A percentile compares a stretch with the other conserved stretches of the same genome.
These are phyloP conservation scores for Laguncularia racemosa DNA, from an alignment of 345 rosid species.

Conservation along the genomic window DNA sequence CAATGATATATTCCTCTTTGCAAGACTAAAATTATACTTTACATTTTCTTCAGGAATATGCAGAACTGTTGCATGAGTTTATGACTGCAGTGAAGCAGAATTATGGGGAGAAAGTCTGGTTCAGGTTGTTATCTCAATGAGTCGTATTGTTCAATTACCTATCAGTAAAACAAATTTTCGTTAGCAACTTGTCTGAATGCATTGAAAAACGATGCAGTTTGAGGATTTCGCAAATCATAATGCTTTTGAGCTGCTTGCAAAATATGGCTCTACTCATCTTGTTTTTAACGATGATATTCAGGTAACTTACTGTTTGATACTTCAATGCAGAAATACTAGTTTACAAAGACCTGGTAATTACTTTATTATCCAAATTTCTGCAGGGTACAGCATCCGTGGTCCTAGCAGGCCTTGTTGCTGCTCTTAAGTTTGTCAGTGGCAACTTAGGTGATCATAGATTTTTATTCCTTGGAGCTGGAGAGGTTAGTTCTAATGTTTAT, in stretches of 20 bases:
- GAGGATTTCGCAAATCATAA: slow-evolving; percentile 99
- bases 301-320: slow-evolving; percentile 30
- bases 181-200: too few relatives aligned
- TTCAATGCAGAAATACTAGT: not conserved
- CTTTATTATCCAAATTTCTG: not conserved
- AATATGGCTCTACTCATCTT: slow-evolving; percentile 88
- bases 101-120: slow-evolving; percentile 89
- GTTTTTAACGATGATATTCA: slow-evolving; percentile 98
- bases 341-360: slow-evolving; percentile 10
- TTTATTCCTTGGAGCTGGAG: slow-evolving; percentile 97
- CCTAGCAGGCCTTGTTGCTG: slow-evolving; percentile 86
- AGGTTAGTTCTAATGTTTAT: slow-evolving; percentile 33
- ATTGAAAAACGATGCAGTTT: slow-evolving; percentile 38
- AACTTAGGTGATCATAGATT: slow-evolving; percentile 69
- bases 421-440: slow-evolving; percentile 71
- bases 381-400: slow-evolving; percentile 99
- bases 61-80: slow-evolving; percentile 89
- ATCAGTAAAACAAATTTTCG: not conserved
- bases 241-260: slow-evolving; percentile 83
- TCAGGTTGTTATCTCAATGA: slow-evolving; percentile 44
- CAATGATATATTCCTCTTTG: not conserved
- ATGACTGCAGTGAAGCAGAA: slow-evolving; percentile 92
- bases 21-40: slow-evolving; percentile 4
- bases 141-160: not conserved
- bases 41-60: slow-evolving; percentile 54